Percentiles rank a stretch among this genome's conserved stretches.
phyloP scores from a whole-genome alignment of 768 basidiomycete species.

The Panaeolus cyanescens region DNA sequence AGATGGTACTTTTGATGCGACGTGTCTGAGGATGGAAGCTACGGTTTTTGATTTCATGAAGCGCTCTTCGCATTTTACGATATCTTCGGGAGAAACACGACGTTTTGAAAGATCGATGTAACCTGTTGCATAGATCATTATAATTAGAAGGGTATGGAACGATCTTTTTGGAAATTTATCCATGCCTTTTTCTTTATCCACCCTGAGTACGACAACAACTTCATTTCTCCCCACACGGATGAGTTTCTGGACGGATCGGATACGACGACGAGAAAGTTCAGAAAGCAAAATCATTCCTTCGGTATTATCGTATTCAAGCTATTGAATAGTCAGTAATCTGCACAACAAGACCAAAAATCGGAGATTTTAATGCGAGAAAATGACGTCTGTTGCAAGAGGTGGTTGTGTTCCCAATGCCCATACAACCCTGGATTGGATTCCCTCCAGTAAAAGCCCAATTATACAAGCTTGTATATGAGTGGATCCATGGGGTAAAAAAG shows the following conservation, averaged over 20 bases:
- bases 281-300: slow-evolving; percentile 99
- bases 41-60: slow-evolving; percentile 99
- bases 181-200: slow-evolving; percentile 98
- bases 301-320: slow-evolving; percentile 99
- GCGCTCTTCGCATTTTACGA: slow-evolving; percentile 97
- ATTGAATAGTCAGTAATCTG: background rate
- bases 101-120: slow-evolving; percentile 99
- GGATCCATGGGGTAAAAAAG: too few relatives aligned
- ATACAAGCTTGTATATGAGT: too few relatives aligned
- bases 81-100: slow-evolving; percentile 96
- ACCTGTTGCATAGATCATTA: slow-evolving; percentile 48
- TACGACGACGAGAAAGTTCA: slow-evolving; percentile 94
- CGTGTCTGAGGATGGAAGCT: slow-evolving; percentile 89
- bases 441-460: too few relatives aligned
- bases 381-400: background rate
- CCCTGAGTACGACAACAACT: slow-evolving; percentile 95
- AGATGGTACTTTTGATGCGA: slow-evolving; percentile 78
- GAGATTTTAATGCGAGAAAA: background rate
- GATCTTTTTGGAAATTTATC: background rate
- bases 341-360: background rate
- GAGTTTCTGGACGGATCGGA: slow-evolving; percentile 95
- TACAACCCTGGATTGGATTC: too few relatives aligned
- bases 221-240: slow-evolving; percentile 98
- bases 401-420: too few relatives aligned
- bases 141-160: background rate